Base-by-base conservation (phyloP, 306 rosid species). In the Adenanthera pavonina region DNA sequence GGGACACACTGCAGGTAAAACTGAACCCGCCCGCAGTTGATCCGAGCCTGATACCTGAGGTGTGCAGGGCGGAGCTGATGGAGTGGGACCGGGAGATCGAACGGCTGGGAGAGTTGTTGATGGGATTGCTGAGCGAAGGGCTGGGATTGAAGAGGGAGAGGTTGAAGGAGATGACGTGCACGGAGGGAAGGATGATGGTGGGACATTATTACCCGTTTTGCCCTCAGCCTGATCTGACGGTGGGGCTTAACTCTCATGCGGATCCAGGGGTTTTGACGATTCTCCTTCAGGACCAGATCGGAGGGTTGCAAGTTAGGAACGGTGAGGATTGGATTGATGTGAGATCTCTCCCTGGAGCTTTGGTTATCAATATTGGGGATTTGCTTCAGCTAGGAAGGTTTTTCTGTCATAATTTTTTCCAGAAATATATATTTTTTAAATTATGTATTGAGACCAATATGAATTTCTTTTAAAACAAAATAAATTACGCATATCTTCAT, bases 321-420 rank as follows among this genome's bases (percentile, higher is more conserved):
- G 49, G 73, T 33, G 87, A 80, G 0, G 90, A 70, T 8, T 94
- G 98, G 98, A 51, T 90, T 52, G 92, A 92, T 67, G 97, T 94
- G 20, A 88, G 85, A 51, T 94, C 97, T 5, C 64, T 81, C 2
- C 92, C 90, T 25, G 94, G 89, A 2, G 94, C 97, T 72, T 84
- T 94, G 64, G 97, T 94, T 6, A 75, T 94, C 46, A 94, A 94
- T 67, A 78, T 94, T 4, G 98, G 97, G 12, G 97, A 94, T 76
- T 84, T 92, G 3, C 93, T 94, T 75, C 97, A 94, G 98, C 95
- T 90, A 67, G 19, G 43, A 40, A 53, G 17, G 51, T 2, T 46
- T 46, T 46, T 46, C 7, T 41, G 30, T 25, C 30, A 0, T 25
- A 25, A 25, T 25, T 25, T 25, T 25, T 25, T 25, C 30, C 30